phyloP scores from a whole-genome alignment of 169 alveolate genomes.

The Cyclospora cayetanensis region DNA sequence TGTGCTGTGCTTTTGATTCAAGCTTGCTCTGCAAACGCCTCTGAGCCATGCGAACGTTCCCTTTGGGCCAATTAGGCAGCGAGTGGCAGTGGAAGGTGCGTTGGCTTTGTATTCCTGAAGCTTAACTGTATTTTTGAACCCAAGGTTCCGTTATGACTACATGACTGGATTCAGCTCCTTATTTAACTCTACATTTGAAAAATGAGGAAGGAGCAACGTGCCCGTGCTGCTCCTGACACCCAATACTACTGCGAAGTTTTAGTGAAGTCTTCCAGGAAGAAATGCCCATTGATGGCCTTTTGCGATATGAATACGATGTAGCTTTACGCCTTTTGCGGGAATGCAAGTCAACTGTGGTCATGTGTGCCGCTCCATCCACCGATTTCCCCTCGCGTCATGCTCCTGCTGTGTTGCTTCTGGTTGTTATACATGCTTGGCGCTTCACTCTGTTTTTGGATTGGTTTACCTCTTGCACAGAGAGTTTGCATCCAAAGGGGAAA shows the following conservation, averaged over 20 bases:
- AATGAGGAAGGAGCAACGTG: not conserved
- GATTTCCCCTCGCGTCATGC: too few relatives aligned
- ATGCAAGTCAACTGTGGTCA: too few relatives aligned
- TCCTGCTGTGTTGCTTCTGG: not conserved
- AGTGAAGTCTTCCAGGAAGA: too few relatives aligned
- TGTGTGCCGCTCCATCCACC: too few relatives aligned
- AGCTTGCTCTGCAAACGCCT: not conserved
- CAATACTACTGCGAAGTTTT: not conserved
- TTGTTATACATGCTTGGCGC: not conserved
- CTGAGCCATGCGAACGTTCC: not conserved
- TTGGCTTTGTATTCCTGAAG: not conserved
- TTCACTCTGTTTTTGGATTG: not conserved
- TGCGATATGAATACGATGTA: too few relatives aligned
- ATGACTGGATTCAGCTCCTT: too few relatives aligned
- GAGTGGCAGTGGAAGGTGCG: constrained; percentile 21
- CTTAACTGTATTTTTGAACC: too few relatives aligned
- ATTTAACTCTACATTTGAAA: not conserved
- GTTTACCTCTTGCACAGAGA: not conserved
- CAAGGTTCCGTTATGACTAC: too few relatives aligned
- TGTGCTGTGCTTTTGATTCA: not conserved
- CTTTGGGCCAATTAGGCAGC: not conserved
- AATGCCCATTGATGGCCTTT: too few relatives aligned
- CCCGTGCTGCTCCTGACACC: not conserved
- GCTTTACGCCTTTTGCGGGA: too few relatives aligned
- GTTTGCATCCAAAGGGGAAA: constrained; percentile 67